These are phyloP conservation scores for Helenozyma baotianmanensis DNA, from an alignment of 805 yeast genomes.

Conservation along the genomic window DNA sequence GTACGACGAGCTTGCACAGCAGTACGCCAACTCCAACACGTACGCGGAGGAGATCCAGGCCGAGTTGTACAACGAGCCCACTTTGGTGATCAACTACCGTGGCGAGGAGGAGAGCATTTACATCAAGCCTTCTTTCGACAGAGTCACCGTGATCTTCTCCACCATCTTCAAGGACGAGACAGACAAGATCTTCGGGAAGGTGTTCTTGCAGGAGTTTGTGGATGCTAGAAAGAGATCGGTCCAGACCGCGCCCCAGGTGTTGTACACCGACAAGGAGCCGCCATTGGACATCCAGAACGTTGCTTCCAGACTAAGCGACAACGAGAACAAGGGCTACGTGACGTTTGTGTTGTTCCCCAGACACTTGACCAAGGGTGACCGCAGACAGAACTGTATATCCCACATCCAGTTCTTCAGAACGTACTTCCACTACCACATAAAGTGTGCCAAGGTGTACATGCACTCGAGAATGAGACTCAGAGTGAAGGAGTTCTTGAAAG, in stretches of 20 bases:
- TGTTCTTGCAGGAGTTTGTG: slow-evolving; percentile 87
- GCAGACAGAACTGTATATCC: slow-evolving; percentile 81
- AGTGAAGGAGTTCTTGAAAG: slow-evolving; percentile 90
- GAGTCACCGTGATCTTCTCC: slow-evolving; percentile 94
- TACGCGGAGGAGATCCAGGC: slow-evolving; percentile 42
- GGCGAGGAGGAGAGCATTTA: slow-evolving; percentile 83
- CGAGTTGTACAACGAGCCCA: slow-evolving; percentile 48
- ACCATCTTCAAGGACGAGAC: slow-evolving; percentile 96
- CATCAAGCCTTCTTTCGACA: slow-evolving; percentile 87
- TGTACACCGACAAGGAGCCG: slow-evolving; percentile 85
- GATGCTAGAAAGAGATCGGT: slow-evolving; percentile 94
- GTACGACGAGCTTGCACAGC: slow-evolving; percentile 62
- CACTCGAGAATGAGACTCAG: slow-evolving; percentile 98
- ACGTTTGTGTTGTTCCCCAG: slow-evolving; percentile 78
- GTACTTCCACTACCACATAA: slow-evolving; percentile 97
- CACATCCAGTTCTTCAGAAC: slow-evolving; percentile 92
- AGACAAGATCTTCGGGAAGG: slow-evolving; percentile 86
- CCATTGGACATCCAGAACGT: slow-evolving; percentile 65
- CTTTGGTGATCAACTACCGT: slow-evolving; percentile 75
- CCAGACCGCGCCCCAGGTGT: slow-evolving; percentile 97
- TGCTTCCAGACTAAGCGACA: slow-evolving; percentile 41
- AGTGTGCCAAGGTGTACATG: slow-evolving; percentile 96
- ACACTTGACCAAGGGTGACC: slow-evolving; percentile 58
- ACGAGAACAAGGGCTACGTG: slow-evolving; percentile 47
- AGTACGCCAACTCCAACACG: slow-evolving; percentile 38